Evolutionary conservation across 768 basidiomycete species (phyloP).

Genomic region (Lepiota subincarnata): DNA sequence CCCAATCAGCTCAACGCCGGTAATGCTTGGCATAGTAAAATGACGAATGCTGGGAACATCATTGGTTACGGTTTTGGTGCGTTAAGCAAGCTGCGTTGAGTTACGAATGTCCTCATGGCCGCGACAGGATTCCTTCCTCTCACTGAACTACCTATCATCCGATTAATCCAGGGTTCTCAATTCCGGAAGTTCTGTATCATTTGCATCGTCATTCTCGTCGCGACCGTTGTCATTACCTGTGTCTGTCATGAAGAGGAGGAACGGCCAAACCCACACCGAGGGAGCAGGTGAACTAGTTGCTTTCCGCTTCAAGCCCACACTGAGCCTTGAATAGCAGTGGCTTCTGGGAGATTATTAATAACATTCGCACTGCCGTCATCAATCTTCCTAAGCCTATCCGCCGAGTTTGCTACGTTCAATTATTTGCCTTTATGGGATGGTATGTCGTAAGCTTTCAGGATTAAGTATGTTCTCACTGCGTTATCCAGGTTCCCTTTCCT

Average conservation of each 20-base stretch:
- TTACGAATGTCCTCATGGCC: slow-evolving; percentile 2
- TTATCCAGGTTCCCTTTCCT: slow-evolving; percentile 83
- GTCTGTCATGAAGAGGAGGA: slow-evolving; percentile 79
- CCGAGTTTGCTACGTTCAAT: slow-evolving; percentile 88
- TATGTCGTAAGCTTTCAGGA: slow-evolving; percentile 26
- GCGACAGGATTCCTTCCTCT: slow-evolving; percentile 82
- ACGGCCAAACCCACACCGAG: slow-evolving; percentile 37
- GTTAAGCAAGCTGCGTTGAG: slow-evolving; percentile 16
- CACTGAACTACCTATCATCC: slow-evolving; percentile 68
- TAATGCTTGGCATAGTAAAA: slow-evolving; percentile 97
- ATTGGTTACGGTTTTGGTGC: slow-evolving; percentile 88
- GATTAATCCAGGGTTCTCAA: slow-evolving; percentile 83
- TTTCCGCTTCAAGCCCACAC: not conserved
- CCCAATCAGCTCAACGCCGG: slow-evolving; percentile 86
- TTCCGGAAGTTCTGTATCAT: slow-evolving; percentile 96
- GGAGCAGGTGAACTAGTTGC: slow-evolving; percentile 34
- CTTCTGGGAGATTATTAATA: slow-evolving; percentile 68
- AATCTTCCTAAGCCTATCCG: slow-evolving; percentile 81
- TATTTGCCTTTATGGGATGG: slow-evolving; percentile 98
- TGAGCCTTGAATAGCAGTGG: slow-evolving; percentile 35
- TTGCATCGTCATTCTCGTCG: slow-evolving; percentile 70
- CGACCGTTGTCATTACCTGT: slow-evolving; percentile 88
- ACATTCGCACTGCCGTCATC: slow-evolving; percentile 69
- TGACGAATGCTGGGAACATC: slow-evolving; percentile 97
- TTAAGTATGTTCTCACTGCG: not conserved